A percentile compares a stretch with the other conserved stretches of the same genome.
Evolutionary conservation across 768 basidiomycete species (phyloP).

Genomic region (Naganishia friedmannii): DNA sequence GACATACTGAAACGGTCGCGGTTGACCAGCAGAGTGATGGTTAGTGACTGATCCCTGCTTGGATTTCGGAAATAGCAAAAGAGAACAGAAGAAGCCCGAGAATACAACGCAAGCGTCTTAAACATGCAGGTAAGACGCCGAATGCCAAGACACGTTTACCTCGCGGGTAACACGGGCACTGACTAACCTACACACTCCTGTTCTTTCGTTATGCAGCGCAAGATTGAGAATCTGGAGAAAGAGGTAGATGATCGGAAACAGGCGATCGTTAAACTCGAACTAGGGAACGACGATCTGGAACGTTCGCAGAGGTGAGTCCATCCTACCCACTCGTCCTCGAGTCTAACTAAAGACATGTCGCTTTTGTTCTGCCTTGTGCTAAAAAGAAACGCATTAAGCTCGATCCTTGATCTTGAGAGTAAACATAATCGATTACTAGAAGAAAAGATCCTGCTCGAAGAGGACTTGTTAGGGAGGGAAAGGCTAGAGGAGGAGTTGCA

Average conservation of each 20-base stretch:
- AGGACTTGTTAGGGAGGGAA: slow-evolving; percentile 88
- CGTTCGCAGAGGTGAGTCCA: slow-evolving; percentile 70
- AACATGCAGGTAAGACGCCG: slow-evolving; percentile 7
- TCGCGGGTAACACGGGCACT: no score
- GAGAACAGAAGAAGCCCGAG: neutral
- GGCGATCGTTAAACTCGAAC: slow-evolving; percentile 49
- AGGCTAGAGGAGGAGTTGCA: slow-evolving; percentile 85
- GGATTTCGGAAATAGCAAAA: neutral
- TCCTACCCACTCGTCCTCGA: neutral
- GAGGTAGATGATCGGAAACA: slow-evolving; percentile 50
- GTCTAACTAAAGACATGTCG: no score
- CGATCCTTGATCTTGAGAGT: slow-evolving; percentile 62
- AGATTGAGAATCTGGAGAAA: slow-evolving; percentile 73
- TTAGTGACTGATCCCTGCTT: neutral
- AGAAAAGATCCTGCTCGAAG: slow-evolving; percentile 94
- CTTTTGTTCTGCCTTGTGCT: no score
- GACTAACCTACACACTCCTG: no score
- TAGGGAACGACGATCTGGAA: slow-evolving; percentile 77
- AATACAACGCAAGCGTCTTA: slow-evolving; percentile 1
- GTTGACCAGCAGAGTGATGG: no score
- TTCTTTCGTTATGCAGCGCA: slow-evolving; percentile 64
- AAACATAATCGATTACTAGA: slow-evolving; percentile 88
- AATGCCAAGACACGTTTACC: no score
- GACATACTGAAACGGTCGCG: no score
- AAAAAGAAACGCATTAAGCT: slow-evolving; percentile 52